Base-by-base conservation (phyloP, 805 yeast genomes). In the Priceomyces fermenticarens region DNA sequence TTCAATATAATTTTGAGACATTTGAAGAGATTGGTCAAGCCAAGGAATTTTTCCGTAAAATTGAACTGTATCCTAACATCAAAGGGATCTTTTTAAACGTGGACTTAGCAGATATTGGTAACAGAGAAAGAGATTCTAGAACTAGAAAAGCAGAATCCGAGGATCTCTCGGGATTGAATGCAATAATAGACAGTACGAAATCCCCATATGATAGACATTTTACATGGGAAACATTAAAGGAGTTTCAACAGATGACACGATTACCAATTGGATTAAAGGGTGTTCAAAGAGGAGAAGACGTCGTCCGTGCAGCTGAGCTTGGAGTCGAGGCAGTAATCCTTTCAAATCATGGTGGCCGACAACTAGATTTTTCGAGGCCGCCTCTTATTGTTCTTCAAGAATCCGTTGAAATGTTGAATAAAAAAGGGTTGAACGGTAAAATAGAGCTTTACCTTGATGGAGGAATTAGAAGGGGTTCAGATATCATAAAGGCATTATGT, bases 331-430 rank as follows among this genome's bases (percentile, higher is more conserved):
- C 90, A 32, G 83, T 88, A n/a, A 88, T 88, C 3, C 54, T 88
- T 38, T 86, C 95, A 2, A 88, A 88, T 57, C 96, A 88, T 63
- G 96, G 96, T 45, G 96, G 96, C 32, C 72, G 96, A 46, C 96
- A 88, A 62, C 67, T 88, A 42, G 97, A 88, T 62, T 85, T 78
- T 54, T 72, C 95, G 1, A 75, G 86, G n/a, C 80, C 95, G 0
- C 85, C 90, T 2, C 70, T 88, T 28, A 86, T 82, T 57, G 78
- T 85, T 3, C 65, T 88, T 37, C 85, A 85, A 3, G 96, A 86
- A 46, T 75, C 81, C 2, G 77, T 77, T 71, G 81, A 80, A 5
- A 52, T 70, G 3, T 60, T 81, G 42, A 66, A 65, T 37, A 66
- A 67, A 40, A 66, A 64, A 39, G 74, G 75, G 9, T 51, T 78